Evolutionary conservation across 2,329 filamentous ascomycete species (phyloP).

Genomic region (Teratosphaeriaceae sp.): DNA sequence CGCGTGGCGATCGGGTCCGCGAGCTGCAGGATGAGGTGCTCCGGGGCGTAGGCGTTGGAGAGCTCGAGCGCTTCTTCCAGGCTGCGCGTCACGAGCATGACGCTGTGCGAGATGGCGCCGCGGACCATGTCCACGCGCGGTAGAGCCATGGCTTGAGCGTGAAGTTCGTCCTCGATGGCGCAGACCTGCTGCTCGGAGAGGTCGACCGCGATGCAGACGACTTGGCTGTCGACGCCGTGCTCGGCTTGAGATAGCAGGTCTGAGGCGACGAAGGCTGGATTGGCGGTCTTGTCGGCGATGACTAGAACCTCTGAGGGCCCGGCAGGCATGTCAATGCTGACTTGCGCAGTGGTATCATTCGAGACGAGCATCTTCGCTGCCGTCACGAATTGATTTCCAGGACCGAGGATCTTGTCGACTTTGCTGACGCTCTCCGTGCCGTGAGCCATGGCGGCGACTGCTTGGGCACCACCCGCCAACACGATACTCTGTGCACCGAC

Average conservation of each 20-base stretch:
- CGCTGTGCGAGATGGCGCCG: constrained; percentile 82
- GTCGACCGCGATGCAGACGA: constrained; percentile 81
- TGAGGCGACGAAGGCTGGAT: constrained; percentile 91
- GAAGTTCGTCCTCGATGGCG: constrained; percentile 86
- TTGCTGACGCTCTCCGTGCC: constrained; percentile 91
- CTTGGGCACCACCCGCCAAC: constrained; percentile 89
- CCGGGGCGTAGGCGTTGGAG: constrained; percentile 92
- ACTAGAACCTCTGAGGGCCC: constrained; percentile 97
- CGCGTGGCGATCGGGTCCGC: constrained; percentile 68
- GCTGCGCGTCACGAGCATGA: constrained; percentile 71
- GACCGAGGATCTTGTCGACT: constrained; percentile 97
- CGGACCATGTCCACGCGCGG: constrained; percentile 90
- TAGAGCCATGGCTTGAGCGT: constrained; percentile 77
- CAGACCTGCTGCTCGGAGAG: constrained; percentile 64
- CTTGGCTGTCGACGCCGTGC: constrained; percentile 93
- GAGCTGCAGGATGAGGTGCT: constrained; percentile 91
- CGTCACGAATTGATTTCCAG: constrained; percentile 97
- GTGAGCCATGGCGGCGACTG: constrained; percentile 93
- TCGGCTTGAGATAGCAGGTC: constrained; percentile 94
- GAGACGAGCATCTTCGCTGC: constrained; percentile 97
- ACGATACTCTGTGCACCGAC: constrained; percentile 94
- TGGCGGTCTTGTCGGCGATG: constrained; percentile 78
- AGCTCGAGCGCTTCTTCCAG: constrained; percentile 70
- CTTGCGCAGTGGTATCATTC: constrained; percentile 92
- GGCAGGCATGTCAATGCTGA: constrained; percentile 97